phyloP scores from a whole-genome alignment of 495 filamentous ascomycete genomes.

The Penicillium pancosmium region DNA sequence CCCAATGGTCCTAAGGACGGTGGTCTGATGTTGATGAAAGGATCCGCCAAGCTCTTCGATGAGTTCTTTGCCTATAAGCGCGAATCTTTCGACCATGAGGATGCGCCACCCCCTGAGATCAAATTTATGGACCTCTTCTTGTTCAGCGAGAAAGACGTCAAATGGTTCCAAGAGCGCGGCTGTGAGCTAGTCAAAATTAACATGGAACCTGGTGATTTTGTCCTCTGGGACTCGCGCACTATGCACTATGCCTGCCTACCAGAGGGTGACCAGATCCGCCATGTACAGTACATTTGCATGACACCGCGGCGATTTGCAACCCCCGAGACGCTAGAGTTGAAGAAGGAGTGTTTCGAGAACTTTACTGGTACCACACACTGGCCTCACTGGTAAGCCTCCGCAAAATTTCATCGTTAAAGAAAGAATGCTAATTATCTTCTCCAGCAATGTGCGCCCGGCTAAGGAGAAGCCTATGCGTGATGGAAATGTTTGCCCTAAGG shows the following conservation, averaged over 20 bases:
- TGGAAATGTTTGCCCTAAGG: constrained; percentile 31
- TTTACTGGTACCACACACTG: constrained; percentile 37
- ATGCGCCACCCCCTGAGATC: constrained; percentile 37
- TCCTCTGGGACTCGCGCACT: constrained; percentile 45
- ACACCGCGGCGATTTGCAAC: constrained; percentile 31
- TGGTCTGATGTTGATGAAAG: constrained; percentile 44
- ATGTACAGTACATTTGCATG: constrained; percentile 38
- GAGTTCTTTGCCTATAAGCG: constrained; percentile 37
- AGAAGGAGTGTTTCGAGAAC: constrained; percentile 32
- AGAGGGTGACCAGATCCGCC: constrained; percentile 40
- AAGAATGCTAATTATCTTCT: neutral
- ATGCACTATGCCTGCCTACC: constrained; percentile 44
- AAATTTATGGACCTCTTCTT: constrained; percentile 40
- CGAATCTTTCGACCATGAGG: constrained; percentile 33
- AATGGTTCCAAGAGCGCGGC: constrained; percentile 43
- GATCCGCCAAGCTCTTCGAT: constrained; percentile 38
- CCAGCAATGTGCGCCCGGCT: constrained; percentile 35
- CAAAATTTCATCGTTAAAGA: neutral
- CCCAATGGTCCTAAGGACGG: constrained; percentile 46
- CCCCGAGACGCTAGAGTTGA: constrained; percentile 24
- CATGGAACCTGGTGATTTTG: constrained; percentile 43
- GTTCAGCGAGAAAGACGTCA: constrained; percentile 37
- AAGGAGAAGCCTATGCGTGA: constrained; percentile 36
- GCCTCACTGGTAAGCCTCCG: constrained; percentile 32
- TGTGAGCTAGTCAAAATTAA: constrained; percentile 44